Conservation (phyloP, 148 eudicot genomes). For the Nyssa sinensis region DNA sequence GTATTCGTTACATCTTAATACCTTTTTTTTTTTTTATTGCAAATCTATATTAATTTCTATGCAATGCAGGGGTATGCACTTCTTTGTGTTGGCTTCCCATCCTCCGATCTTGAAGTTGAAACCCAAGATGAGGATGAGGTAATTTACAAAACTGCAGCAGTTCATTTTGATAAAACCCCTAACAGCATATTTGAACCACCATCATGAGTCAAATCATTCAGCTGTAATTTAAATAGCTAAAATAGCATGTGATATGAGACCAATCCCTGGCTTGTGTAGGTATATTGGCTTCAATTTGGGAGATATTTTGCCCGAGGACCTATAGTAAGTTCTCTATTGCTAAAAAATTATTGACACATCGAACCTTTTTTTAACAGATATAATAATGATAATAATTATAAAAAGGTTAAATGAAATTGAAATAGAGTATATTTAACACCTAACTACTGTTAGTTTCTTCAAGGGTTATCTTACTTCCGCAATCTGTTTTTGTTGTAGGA, state of each 20-base stretch:
- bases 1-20: too few relatives aligned
- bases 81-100: slow-evolving; percentile 92
- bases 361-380: not conserved
- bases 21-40: not conserved
- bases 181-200: not conserved
- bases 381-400: not conserved
- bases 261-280: slow-evolving; percentile 43
- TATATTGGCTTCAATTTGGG: slow-evolving; percentile 98
- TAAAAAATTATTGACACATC: not conserved
- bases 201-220: not conserved
- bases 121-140: slow-evolving; percentile 99
- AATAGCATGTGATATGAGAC: too few relatives aligned
- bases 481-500: slow-evolving; percentile 52
- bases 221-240: not conserved
- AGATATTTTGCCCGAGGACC: slow-evolving; percentile 98
- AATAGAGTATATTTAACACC: not conserved
- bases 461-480: slow-evolving; percentile 2
- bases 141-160: slow-evolving; percentile 9
- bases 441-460: not conserved
- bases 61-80: slow-evolving; percentile 86
- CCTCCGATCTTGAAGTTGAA: slow-evolving; percentile 93
- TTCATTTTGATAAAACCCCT: not conserved
- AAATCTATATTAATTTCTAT: slow-evolving; percentile 3
- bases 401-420: not conserved
- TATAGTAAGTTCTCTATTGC: slow-evolving; percentile 61